These are phyloP conservation scores for Microcera coccophila DNA, from an alignment of 2,329 filamentous ascomycete genomes.

Conservation along the genomic window DNA sequence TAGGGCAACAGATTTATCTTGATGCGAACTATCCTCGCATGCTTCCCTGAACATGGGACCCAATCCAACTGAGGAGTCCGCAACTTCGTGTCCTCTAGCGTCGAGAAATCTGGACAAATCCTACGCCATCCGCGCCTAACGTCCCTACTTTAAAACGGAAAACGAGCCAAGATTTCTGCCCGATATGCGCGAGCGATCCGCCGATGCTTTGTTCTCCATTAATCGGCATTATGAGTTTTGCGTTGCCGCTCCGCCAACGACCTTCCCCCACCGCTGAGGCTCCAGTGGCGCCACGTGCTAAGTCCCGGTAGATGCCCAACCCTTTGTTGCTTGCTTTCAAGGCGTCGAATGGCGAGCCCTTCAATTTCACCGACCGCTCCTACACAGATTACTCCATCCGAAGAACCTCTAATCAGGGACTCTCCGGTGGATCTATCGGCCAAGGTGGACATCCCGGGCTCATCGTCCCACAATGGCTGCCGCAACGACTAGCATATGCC, in stretches of 20 bases:
- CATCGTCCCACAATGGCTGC: slow-evolving; percentile 11
- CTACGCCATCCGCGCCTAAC: neutral
- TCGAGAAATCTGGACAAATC: neutral
- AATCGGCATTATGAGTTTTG: too few species aligned
- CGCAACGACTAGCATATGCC: slow-evolving; percentile 13
- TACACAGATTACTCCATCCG: slow-evolving; percentile 7
- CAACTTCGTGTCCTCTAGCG: neutral
- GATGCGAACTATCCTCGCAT: too few species aligned
- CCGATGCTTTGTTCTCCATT: too few species aligned
- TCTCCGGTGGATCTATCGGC: slow-evolving; percentile 6
- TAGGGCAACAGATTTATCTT: too few species aligned
- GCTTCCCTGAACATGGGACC: too few species aligned
- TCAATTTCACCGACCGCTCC: slow-evolving; percentile 4
- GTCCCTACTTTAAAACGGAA: neutral
- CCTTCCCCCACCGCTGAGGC: slow-evolving; percentile 22
- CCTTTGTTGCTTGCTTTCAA: slow-evolving; percentile 8
- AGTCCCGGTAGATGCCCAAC: slow-evolving; percentile 21
- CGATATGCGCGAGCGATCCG: too few species aligned
- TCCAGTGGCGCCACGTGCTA: slow-evolving; percentile 29
- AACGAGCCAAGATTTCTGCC: slow-evolving; percentile 3
- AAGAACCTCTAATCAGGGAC: slow-evolving; percentile 15
- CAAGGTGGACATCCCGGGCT: slow-evolving; percentile 8
- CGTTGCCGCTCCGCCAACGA: slow-evolving; percentile 18
- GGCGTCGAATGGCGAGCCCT: slow-evolving; percentile 3
- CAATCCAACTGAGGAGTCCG: too few species aligned